Percentiles rank a stretch among this genome's conserved stretches.
Evolutionary conservation across 2,329 filamentous ascomycete genomes (phyloP).

Genomic region (Trichophyton simii): DNA sequence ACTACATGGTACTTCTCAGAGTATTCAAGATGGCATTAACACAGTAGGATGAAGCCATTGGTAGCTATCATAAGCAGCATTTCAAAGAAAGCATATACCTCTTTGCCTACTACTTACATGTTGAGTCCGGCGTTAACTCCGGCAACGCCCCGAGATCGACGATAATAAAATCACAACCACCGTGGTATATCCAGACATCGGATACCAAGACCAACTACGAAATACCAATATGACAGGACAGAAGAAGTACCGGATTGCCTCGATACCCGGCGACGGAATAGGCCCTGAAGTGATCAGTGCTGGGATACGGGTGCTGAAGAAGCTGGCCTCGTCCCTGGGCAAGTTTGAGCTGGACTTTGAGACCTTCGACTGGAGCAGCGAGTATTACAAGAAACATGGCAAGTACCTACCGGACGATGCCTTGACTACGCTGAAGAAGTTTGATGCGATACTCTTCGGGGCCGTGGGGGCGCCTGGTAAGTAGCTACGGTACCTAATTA

Average conservation of each 20-base stretch:
- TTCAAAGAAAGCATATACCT: too few relatives aligned
- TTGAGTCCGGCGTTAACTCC: not conserved
- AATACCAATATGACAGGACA: not conserved
- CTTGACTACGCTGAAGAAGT: conserved; percentile 38
- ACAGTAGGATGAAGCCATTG: too few relatives aligned
- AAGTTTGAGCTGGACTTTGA: conserved; percentile 41
- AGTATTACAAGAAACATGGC: conserved; percentile 39
- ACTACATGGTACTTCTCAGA: too few relatives aligned
- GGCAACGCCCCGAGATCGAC: not conserved
- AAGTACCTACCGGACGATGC: conserved; percentile 43
- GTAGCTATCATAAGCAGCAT: too few relatives aligned
- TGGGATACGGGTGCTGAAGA: conserved; percentile 42
- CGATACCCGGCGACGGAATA: conserved; percentile 57
- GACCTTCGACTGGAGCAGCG: conserved; percentile 40
- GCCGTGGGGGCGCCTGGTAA: conserved; percentile 46
- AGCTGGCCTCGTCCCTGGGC: conserved; percentile 32
- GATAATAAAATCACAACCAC: not conserved
- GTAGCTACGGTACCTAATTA: conserved; percentile 1
- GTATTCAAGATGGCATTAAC: too few relatives aligned
- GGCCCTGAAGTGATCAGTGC: conserved; percentile 55
- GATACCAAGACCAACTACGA: not conserved
- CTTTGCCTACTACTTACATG: too few relatives aligned
- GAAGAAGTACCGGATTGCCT: conserved; percentile 41
- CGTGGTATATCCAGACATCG: not conserved
- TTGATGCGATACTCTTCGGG: conserved; percentile 47